Base-by-base conservation (phyloP, 441 rosid species). In the Gossypium lobatum region DNA sequence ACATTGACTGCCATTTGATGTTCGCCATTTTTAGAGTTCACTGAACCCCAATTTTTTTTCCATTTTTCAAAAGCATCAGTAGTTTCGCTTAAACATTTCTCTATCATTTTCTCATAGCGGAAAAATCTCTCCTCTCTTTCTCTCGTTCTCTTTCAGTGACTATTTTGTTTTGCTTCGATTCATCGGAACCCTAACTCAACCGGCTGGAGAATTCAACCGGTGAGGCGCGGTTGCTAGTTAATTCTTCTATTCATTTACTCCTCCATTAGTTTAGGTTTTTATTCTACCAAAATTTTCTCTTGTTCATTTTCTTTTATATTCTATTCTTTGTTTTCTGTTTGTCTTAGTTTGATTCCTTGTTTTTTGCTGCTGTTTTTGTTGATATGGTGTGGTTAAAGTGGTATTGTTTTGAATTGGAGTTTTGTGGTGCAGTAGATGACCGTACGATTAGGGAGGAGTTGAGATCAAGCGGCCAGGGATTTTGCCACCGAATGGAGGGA, bases 401-500 rank as follows among this genome's bases (percentile, higher is more conserved):
- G 31, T 31, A 8, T 31, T 55, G 72, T 52, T 23, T 60, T 70
- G 25, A 65, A 58, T 46, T 68, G 73, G 77, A 31, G 71, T 70
- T 62, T 69, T 66, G 23, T 74, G 17, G 64, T 65, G 80, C 78
- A 80, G 84, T 86, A 83, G 92, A 91, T 88, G 94, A 82, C 73
- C 83, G 76, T 80, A 79, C 88, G 84, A 82, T 82, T 87, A 79
- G 78, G 85, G 80, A 86, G 75, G 82, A 88, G 79, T 74, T 88
- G 83, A 91, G 92, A 85, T 83, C 88, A 67, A 80, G 83, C 88
- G 84, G 88, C 78, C 81, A 21, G 89, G 62, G 86, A 83, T 85
- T 83, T 86, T 80, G 77, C 88, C 95, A 78, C 89, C 98, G 98
- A 80, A 96, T 96, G 99, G 99, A 96, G 99, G 99, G 99, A 93